Evolutionary conservation across 78 protist species (phyloP).

Genomic region (Tieghemostelium lacteum): DNA sequence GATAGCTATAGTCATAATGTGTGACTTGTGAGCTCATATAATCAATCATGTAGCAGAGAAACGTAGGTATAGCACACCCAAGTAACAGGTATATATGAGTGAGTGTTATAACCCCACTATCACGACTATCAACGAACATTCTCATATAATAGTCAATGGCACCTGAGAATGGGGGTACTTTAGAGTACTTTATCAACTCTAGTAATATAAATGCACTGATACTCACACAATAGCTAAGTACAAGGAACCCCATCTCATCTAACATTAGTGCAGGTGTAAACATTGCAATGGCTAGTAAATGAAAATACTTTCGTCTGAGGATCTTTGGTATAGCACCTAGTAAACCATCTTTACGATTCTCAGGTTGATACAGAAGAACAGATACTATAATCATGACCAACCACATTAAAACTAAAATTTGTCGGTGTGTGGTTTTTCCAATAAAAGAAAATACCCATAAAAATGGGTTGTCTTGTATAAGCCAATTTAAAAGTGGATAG

Average conservation of each 20-base stretch:
- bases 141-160: slow-evolving; percentile 11
- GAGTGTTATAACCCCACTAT: slow-evolving; percentile 75
- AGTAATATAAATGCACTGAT: slow-evolving; percentile 58
- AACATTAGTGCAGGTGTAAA: slow-evolving; percentile 72
- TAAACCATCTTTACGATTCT: too few species aligned
- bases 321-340: slow-evolving; percentile 25
- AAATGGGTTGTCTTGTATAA: slow-evolving; percentile 37
- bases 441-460: slow-evolving; percentile 30
- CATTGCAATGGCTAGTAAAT: slow-evolving; percentile 81
- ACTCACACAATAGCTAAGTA: slow-evolving; percentile 59
- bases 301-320: slow-evolving; percentile 81
- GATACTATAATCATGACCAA: not conserved
- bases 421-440: not conserved
- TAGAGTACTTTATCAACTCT: slow-evolving; percentile 41
- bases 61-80: slow-evolving; percentile 87
- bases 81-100: slow-evolving; percentile 85
- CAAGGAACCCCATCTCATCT: slow-evolving; percentile 13
- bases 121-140: slow-evolving; percentile 78
- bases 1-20: not conserved
- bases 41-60: not conserved
- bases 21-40: not conserved
- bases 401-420: slow-evolving; percentile 15
- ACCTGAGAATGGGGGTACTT: slow-evolving; percentile 40
- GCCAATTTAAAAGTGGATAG: slow-evolving; percentile 19
- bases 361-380: slow-evolving; percentile 10